A percentile compares a stretch with the other conserved stretches of the same genome.
phyloP scores from a whole-genome alignment of 1,139 yeast genomes.

The Blastobotrys proliferans region DNA sequence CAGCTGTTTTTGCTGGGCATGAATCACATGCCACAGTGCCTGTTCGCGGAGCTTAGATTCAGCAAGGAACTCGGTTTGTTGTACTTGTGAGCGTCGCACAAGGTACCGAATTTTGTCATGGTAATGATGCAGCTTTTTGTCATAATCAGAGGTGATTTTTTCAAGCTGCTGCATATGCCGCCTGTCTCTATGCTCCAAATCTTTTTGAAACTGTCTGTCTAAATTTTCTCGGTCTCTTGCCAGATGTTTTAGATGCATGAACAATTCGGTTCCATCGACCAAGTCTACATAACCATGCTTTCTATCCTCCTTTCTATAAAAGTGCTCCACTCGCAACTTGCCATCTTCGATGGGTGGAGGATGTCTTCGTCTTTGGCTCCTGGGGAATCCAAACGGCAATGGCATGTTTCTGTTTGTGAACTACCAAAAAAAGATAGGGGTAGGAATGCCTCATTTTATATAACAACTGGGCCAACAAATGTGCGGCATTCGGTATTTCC shows the following conservation, averaged over 20 bases:
- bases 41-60: not conserved
- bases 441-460: too few species aligned
- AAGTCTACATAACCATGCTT: constrained; percentile 4
- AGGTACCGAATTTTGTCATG: not conserved
- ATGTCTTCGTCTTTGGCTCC: too few species aligned
- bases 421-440: too few species aligned
- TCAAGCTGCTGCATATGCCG: constrained; percentile 6
- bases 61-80: constrained; percentile 1
- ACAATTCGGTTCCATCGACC: constrained; percentile 10
- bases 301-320: not conserved
- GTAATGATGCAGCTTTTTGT: constrained; percentile 1
- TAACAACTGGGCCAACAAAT: too few species aligned
- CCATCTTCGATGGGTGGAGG: too few species aligned
- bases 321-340: constrained; percentile 1
- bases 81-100: not conserved
- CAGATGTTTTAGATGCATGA: constrained; percentile 7
- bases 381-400: too few species aligned
- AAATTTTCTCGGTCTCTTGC: constrained; percentile 3
- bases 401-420: too few species aligned
- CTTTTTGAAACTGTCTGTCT: constrained; percentile 5
- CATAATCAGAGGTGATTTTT: not conserved
- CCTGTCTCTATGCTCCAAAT: constrained; percentile 3
- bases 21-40: constrained; percentile 2
- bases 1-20: constrained; percentile 8
- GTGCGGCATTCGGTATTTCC: too few species aligned